phyloP scores from a whole-genome alignment of 78 protist genomes.

The Protostelium mycophagum region DNA sequence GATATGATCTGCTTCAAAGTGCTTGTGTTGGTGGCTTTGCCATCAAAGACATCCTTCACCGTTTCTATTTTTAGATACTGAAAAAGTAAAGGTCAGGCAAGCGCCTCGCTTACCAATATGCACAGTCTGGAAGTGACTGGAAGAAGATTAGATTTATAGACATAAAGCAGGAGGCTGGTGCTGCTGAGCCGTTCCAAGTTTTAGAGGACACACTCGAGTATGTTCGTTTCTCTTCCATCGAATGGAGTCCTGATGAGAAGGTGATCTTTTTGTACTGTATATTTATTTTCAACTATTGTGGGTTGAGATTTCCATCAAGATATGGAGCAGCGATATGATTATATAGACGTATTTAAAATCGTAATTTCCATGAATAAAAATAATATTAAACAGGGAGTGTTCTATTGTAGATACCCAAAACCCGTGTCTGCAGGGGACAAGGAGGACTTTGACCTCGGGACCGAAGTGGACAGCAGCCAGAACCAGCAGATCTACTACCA shows the following conservation, averaged over 20 bases:
- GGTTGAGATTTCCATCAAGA: too few species aligned
- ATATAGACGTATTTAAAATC: not conserved
- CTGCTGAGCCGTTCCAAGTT: not conserved
- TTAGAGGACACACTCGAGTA: constrained; percentile 62
- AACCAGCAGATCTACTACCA: constrained; percentile 71
- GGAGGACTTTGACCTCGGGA: constrained; percentile 5
- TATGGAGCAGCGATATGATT: not conserved
- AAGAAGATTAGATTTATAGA: constrained; percentile 27
- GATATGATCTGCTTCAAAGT: too few species aligned
- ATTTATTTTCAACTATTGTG: too few species aligned
- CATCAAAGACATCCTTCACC: too few species aligned
- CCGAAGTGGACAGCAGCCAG: constrained; percentile 46
- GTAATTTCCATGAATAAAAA: too few species aligned
- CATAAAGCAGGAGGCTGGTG: not conserved
- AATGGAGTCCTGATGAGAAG: constrained; percentile 57
- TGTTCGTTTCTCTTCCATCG: constrained; percentile 68
- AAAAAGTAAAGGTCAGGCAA: constrained; percentile 12
- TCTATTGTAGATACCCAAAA: constrained; percentile 16
- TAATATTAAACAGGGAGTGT: not conserved
- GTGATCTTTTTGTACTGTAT: too few species aligned
- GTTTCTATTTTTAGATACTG: too few species aligned
- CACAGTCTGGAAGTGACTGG: constrained; percentile 84
- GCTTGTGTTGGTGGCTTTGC: too few species aligned
- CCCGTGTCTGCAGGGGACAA: not conserved
- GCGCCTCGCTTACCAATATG: constrained; percentile 37